These are phyloP conservation scores for Posidonia oceanica DNA, from an alignment of 116 monocot genomes.

Conservation along the genomic window DNA sequence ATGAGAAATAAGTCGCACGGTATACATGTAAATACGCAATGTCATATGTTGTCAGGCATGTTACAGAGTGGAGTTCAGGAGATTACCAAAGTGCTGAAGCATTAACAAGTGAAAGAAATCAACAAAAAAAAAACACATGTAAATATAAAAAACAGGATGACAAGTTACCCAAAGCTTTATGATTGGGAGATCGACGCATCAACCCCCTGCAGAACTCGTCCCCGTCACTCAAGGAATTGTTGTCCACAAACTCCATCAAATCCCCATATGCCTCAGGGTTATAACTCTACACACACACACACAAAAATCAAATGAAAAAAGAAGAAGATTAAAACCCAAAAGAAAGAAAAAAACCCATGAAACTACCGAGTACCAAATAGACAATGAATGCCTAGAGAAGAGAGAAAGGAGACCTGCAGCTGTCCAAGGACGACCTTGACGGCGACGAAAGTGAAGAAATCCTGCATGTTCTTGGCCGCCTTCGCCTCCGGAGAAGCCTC, in stretches of 20 bases:
- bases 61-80: too few species aligned
- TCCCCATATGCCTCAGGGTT: slow-evolving; percentile 76
- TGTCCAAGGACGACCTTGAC: slow-evolving; percentile 63
- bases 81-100: too few species aligned
- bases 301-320: slow-evolving; percentile 3
- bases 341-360: background rate
- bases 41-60: too few species aligned
- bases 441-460: slow-evolving; percentile 84
- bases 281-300: slow-evolving; percentile 47
- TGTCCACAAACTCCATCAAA: slow-evolving; percentile 55
- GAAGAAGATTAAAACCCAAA: background rate
- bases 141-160: too few species aligned
- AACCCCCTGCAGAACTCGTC: slow-evolving; percentile 57
- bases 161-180: slow-evolving; percentile 50
- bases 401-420: slow-evolving; percentile 37
- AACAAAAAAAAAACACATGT: too few species aligned
- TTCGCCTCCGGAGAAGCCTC: slow-evolving; percentile 81
- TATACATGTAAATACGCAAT: too few species aligned
- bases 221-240: slow-evolving; percentile 58
- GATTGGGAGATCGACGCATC: slow-evolving; percentile 78
- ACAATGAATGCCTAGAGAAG: background rate
- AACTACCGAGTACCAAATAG: background rate
- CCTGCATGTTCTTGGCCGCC: slow-evolving; percentile 69
- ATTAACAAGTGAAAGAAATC: too few species aligned
- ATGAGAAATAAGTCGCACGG: too few species aligned